Evolutionary conservation across 768 basidiomycete species (phyloP).

Genomic region (Crassisporium funariophilum): DNA sequence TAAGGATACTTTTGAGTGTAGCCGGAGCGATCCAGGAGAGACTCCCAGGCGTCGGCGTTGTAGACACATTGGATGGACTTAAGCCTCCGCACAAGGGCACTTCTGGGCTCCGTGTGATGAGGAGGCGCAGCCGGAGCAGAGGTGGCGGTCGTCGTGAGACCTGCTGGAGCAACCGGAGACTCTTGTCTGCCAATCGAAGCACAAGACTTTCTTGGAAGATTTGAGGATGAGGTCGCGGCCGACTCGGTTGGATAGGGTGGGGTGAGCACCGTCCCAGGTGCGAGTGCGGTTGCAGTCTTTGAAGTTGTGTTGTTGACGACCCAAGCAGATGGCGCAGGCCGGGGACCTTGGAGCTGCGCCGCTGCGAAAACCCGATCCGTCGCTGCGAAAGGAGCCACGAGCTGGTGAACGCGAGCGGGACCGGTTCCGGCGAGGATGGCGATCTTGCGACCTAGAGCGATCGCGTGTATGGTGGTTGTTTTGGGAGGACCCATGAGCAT

Average conservation of each 20-base stretch:
- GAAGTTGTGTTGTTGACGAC: conserved; percentile 24
- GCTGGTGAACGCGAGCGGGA: too few species aligned
- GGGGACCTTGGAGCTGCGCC: background rate
- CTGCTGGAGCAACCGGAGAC: conserved; percentile 18
- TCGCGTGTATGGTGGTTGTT: too few species aligned
- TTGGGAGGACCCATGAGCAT: too few species aligned
- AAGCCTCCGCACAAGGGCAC: conserved; percentile 34
- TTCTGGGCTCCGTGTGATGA: conserved; percentile 34
- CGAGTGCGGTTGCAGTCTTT: background rate
- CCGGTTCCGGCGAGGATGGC: too few species aligned
- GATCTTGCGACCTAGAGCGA: too few species aligned
- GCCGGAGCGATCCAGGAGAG: background rate
- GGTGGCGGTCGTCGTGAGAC: conserved; percentile 25
- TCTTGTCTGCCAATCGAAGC: conserved; percentile 32
- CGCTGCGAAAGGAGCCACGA: background rate
- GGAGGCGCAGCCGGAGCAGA: conserved; percentile 40
- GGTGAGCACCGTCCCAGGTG: conserved; percentile 23
- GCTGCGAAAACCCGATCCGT: background rate
- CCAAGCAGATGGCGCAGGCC: conserved; percentile 28
- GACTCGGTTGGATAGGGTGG: conserved; percentile 14
- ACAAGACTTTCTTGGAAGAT: conserved; percentile 19
- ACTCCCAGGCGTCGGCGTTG: background rate
- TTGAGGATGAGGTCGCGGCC: conserved; percentile 15
- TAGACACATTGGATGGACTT: too few species aligned
- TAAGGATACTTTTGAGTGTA: background rate